Evolutionary conservation across 805 yeast genomes (phyloP), one percentile per base, ranked within the genome.

Genomic region (Yarrowia sp.): DNA sequence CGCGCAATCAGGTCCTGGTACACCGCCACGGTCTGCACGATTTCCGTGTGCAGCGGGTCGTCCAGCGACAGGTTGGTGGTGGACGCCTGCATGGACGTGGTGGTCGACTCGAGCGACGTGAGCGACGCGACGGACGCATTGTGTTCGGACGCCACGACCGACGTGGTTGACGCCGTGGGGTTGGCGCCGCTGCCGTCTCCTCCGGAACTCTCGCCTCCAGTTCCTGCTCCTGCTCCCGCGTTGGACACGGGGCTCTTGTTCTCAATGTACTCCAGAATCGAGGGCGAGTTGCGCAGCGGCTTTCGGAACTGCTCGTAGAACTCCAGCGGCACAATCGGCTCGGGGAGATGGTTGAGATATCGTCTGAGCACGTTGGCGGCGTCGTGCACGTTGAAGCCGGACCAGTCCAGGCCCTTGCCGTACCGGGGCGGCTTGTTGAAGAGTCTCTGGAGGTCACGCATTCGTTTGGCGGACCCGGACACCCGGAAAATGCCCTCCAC

Each of bases 361-460:
- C 99, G 80, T 73, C 98, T 82, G 66, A 95, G 82, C 22, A 95
- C 80, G 19, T 95, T 89, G 1, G 98, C 96, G 0, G 97, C 98
- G 75, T 95, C 99, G 77, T 95, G 99, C 12, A 93, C 98, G 0
- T 92, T 90, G 76, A 85, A 95, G 0, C 96, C 93, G 56, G 90
- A 92, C 99, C 98, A 95, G 69, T 83, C 84, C 49, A 92, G 81
- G 69, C 88, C 88, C 59, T 91, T 84, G 17, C 99, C 99, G 73
- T 88, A 95, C 66, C 85, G 85, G 0, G 99, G 98, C 1, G 97
- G 91, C 1, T 89, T 77, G 64, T 92, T 90, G 78, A 95, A 95
- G 14, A 87, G 80, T 40, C 83, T 81, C 74, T 95, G 98, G 40
- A 95, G 80, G 69, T 90, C 92, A 70, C 90, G 89, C 38, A 95